Percentiles rank a stretch among this genome's conserved stretches.
phyloP scores from a whole-genome alignment of 1,284 basidiomycete species.

The Ustilago crameri region DNA sequence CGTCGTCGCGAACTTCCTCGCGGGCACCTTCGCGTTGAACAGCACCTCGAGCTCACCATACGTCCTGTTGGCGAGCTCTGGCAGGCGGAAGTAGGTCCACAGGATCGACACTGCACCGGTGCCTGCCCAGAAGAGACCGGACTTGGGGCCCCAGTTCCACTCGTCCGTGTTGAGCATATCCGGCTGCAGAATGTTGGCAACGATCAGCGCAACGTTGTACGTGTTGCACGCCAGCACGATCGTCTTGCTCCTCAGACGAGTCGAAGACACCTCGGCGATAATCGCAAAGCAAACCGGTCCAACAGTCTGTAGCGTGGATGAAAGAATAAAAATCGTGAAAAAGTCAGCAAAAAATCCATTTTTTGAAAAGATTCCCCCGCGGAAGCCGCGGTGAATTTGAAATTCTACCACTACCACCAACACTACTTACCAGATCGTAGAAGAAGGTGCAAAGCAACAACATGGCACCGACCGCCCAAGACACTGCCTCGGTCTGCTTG shows the following conservation, averaged over 20 bases:
- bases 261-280: conserved; percentile 71
- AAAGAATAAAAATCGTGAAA: too few species aligned
- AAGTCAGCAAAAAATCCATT: too few species aligned
- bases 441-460: conserved; percentile 70
- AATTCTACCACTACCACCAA: too few species aligned
- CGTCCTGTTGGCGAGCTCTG: conserved; percentile 68
- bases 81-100: conserved; percentile 67
- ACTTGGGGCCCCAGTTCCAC: conserved; percentile 70
- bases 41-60: conserved; percentile 70
- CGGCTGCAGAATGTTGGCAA: conserved; percentile 70
- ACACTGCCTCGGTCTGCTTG: conserved; percentile 36
- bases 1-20: conserved; percentile 68
- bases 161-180: conserved; percentile 69
- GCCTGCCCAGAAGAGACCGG: conserved; percentile 69
- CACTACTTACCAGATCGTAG: conserved; percentile 60
- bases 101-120: conserved; percentile 68
- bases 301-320: conserved; percentile 45
- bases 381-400: too few species aligned
- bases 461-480: conserved; percentile 69
- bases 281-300: conserved; percentile 70
- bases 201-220: conserved; percentile 67
- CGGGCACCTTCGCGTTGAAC: conserved; percentile 65
- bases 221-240: conserved; percentile 71
- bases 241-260: conserved; percentile 71
- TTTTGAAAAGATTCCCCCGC: too few species aligned